A percentile compares a stretch with the other conserved stretches of the same genome.
Conservation (phyloP, 1,139 yeast species). For the Geotrichum cucujoidarum region DNA sequence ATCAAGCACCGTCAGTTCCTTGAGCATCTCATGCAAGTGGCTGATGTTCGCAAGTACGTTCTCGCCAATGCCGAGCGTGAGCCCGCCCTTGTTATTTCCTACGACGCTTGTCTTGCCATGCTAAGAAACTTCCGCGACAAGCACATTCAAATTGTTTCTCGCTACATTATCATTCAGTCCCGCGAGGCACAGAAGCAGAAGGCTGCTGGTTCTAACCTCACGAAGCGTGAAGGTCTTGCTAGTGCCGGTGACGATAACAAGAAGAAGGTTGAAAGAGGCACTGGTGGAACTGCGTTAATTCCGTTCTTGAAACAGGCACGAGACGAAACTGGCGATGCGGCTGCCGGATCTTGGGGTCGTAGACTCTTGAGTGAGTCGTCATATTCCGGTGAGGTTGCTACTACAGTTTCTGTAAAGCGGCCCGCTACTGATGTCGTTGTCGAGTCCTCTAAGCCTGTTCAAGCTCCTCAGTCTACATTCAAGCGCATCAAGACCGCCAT, state of each 20-base stretch:
- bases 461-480: not conserved
- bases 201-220: constrained; percentile 12
- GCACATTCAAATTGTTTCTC: constrained; percentile 86
- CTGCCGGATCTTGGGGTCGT: constrained; percentile 87
- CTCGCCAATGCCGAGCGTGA: constrained; percentile 39
- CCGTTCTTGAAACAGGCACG: constrained; percentile 93
- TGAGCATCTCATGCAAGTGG: constrained; percentile 49
- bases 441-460: not conserved
- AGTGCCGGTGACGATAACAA: constrained; percentile 18
- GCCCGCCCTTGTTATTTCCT: constrained; percentile 62
- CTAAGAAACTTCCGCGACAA: constrained; percentile 83
- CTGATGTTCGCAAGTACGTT: constrained; percentile 64
- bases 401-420: constrained; percentile 1
- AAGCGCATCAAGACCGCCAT: constrained; percentile 13
- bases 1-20: constrained; percentile 73
- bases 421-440: not conserved
- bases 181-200: constrained; percentile 33
- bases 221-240: constrained; percentile 37
- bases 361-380: constrained; percentile 53
- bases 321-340: constrained; percentile 90
- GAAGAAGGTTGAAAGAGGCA: constrained; percentile 53
- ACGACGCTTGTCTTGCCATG: constrained; percentile 89
- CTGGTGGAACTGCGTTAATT: constrained; percentile 89
- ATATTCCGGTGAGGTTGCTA: constrained; percentile 5
- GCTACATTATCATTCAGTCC: constrained; percentile 79